Percentiles rank a stretch among this genome's conserved stretches.
Evolutionary conservation across 176 grass and related monocot genomes (phyloP).

Genomic region (Microstegium vimineum): DNA sequence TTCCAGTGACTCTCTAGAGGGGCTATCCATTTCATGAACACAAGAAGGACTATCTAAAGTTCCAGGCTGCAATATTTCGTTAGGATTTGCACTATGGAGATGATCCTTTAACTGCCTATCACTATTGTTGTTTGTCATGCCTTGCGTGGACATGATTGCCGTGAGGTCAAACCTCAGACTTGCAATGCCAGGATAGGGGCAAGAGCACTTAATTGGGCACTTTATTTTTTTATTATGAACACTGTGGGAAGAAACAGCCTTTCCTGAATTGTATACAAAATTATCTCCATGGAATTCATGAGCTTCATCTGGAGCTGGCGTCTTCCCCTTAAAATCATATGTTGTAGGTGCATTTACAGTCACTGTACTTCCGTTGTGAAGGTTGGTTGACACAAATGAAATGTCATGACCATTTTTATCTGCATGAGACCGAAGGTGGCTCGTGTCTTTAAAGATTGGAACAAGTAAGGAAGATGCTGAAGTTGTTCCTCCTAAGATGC

Average conservation of each 20-base stretch:
- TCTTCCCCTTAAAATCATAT: slow-evolving; percentile 48
- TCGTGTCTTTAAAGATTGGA: slow-evolving; percentile 62
- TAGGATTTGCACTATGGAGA: slow-evolving; percentile 39
- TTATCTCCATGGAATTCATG: slow-evolving; percentile 45
- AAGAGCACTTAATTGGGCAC: slow-evolving; percentile 76
- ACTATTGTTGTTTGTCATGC: slow-evolving; percentile 32
- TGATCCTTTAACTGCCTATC: slow-evolving; percentile 41
- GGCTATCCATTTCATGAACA: slow-evolving; percentile 54
- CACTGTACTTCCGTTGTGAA: slow-evolving; percentile 37
- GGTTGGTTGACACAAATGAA: slow-evolving; percentile 31
- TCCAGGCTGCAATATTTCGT: slow-evolving; percentile 18
- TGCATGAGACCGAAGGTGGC: slow-evolving; percentile 18
- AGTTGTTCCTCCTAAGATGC: slow-evolving; percentile 88
- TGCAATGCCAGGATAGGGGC: slow-evolving; percentile 84
- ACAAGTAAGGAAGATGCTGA: slow-evolving; percentile 78
- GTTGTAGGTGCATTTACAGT: slow-evolving; percentile 17
- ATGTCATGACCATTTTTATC: slow-evolving; percentile 26
- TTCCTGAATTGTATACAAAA: slow-evolving; percentile 44
- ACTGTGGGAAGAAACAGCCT: slow-evolving; percentile 14
- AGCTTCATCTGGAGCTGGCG: slow-evolving; percentile 35
- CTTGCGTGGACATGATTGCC: slow-evolving; percentile 63
- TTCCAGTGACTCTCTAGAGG: slow-evolving; percentile 79
- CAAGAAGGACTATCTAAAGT: slow-evolving; percentile 29
- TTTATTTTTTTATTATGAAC: slow-evolving; percentile 55
- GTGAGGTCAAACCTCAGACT: slow-evolving; percentile 87